Base-by-base conservation (phyloP, 371 early-diverging fungal species). In the Mucor irregularis region DNA sequence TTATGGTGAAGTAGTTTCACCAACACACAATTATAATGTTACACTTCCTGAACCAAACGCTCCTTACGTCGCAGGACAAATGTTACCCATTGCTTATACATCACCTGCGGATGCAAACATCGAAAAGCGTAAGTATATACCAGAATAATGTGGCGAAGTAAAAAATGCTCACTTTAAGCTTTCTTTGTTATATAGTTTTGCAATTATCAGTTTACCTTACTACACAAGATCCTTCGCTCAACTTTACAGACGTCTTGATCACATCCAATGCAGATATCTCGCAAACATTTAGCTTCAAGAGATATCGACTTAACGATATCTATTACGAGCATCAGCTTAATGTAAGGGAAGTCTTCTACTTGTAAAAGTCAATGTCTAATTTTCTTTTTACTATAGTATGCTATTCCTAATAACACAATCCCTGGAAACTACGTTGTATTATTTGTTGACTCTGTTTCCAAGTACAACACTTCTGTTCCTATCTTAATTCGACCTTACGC, bases 61-160 rank as follows among this genome's bases (percentile, higher is more conserved):
- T 21, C 61, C 66, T 45, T 77, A 69, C 45, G 74, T 77, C 11
- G 69, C 72, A 17, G 74, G 74, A 30, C 74, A 73, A 60, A 66
- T 67, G 42, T 54, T 77, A 24, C 77, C 74, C n/a, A 53, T 71
- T 17, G 63, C 60, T 31, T 76, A 67, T 38, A 64, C 61, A 33
- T 44, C 74, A 35, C 58, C 66, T 31, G 64, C 57, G 33, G 62
- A 64, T 42, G 38, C 57, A 10, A 39, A 46, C 21, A 34, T 60
- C 43, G 47, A 50, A 11, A 56, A 56, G 9, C 21, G 58, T 58
- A 58, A 46, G 46, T 45, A 24, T n/a, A n/a, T n/a, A n/a, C n/a
- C n/a, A 46, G 6, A 17, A 11, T 16, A 28, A 43, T 10, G 19
- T 25, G 26, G 26, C 13, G 26, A 1, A 43, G 26, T 13, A 24